Evolutionary conservation across 371 early-diverging fungal genomes (phyloP).

Genomic region (Nematocida major): DNA sequence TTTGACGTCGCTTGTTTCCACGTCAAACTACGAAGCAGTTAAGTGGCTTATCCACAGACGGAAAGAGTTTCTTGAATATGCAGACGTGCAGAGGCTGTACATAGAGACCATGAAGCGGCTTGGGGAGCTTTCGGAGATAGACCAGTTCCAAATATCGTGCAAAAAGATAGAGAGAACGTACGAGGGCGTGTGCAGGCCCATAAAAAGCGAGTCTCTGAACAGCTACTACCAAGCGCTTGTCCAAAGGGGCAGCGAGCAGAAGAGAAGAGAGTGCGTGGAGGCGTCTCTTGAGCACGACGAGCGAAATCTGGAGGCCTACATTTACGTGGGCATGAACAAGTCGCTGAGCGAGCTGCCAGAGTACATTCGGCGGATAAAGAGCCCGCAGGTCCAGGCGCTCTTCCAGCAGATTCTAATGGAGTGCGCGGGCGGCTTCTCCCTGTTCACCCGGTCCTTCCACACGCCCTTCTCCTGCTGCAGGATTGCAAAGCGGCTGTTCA

Average conservation of each 20-base stretch:
- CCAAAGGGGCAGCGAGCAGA: background rate
- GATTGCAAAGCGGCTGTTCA: constrained; percentile 24
- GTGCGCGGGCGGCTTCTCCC: background rate
- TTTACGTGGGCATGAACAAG: constrained; percentile 10
- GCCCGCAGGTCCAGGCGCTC: background rate
- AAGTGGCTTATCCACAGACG: constrained; percentile 10
- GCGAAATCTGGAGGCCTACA: constrained; percentile 29
- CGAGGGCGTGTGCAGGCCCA: background rate
- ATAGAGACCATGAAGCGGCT: constrained; percentile 23
- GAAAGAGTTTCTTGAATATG: constrained; percentile 28
- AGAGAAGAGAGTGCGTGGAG: background rate
- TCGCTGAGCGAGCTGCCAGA: background rate
- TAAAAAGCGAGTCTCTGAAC: background rate
- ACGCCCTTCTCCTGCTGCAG: constrained; percentile 23
- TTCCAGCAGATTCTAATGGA: background rate
- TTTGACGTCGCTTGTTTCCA: background rate
- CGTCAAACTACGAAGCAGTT: constrained; percentile 13
- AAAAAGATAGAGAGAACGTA: background rate
- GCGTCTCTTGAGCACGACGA: constrained; percentile 28
- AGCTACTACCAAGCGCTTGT: constrained; percentile 39
- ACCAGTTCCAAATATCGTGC: background rate
- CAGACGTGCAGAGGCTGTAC: constrained; percentile 35
- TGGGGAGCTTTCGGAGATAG: constrained; percentile 25
- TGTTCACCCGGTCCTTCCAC: constrained; percentile 16
- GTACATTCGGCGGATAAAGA: background rate